phyloP scores from a whole-genome alignment of 805 yeast genomes.

The Pichia kluyveri region DNA sequence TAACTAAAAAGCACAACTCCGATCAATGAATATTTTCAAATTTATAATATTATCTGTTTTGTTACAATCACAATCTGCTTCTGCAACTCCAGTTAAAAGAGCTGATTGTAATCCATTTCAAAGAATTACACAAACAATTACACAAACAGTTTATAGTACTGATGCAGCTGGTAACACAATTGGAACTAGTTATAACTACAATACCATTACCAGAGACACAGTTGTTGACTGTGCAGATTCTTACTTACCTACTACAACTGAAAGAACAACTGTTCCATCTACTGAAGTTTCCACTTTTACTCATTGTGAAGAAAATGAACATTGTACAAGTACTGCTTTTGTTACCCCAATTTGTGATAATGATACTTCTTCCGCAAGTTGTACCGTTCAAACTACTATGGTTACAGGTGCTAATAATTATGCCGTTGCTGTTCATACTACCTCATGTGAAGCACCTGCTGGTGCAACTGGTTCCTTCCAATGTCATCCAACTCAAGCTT shows the following conservation, averaged over 20 bases:
- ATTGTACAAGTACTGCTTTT: conserved; percentile 9
- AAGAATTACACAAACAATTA: not conserved
- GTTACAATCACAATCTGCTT: not conserved
- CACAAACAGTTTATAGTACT: not conserved
- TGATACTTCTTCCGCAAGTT: conserved; percentile 4
- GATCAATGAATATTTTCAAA: not conserved
- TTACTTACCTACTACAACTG: not conserved
- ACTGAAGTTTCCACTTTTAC: conserved; percentile 7
- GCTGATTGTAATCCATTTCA: conserved; percentile 1
- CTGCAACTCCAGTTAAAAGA: not conserved
- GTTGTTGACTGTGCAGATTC: not conserved
- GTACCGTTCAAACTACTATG: conserved; percentile 7
- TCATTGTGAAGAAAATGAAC: conserved; percentile 10
- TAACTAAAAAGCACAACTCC: not conserved
- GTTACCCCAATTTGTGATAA: conserved; percentile 7
- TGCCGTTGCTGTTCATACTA: conserved; percentile 7
- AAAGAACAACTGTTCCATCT: not conserved
- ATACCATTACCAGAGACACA: not conserved
- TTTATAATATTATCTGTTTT: not conserved
- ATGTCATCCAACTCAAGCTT: conserved; percentile 8
- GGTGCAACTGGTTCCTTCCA: conserved; percentile 11
- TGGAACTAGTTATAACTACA: no score
- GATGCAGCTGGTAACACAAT: not conserved
- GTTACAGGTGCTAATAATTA: conserved; percentile 1
- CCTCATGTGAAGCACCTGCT: conserved; percentile 9